These are phyloP conservation scores for Eragrostis nindensis DNA, from an alignment of 176 grass and related monocot species.

Conservation along the genomic window DNA sequence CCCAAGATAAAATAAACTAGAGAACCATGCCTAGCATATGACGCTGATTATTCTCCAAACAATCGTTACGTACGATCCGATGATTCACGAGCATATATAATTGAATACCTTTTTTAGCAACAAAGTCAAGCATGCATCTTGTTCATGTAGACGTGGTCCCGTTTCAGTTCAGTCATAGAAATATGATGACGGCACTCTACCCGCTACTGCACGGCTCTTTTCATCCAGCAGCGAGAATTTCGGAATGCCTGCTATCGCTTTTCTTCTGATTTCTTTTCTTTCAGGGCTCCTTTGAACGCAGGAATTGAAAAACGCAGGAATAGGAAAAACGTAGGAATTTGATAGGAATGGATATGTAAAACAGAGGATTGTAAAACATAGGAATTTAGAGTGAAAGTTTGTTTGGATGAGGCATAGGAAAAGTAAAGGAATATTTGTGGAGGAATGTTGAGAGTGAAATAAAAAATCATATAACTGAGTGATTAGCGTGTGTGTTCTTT, in stretches of 20 bases:
- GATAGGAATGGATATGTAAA: no score
- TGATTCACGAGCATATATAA: not conserved
- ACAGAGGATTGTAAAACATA: no score
- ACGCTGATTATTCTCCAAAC: constrained; percentile 25
- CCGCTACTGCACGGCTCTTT: constrained; percentile 27
- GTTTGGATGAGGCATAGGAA: no score
- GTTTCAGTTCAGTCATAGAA: constrained; percentile 37
- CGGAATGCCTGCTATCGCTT: not conserved
- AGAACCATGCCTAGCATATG: constrained; percentile 23
- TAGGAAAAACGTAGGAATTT: no score
- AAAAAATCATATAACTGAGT: no score
- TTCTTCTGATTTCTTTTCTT: not conserved
- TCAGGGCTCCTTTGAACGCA: no score
- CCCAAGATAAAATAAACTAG: constrained; percentile 28
- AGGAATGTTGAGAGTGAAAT: no score
- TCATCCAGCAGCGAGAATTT: not conserved
- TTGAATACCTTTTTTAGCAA: not conserved
- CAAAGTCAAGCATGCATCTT: constrained; percentile 46
- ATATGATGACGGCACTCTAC: constrained; percentile 11
- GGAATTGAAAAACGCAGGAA: no score
- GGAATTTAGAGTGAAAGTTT: no score
- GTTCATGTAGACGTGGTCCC: not conserved
- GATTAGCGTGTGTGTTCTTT: no score
- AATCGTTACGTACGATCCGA: constrained; percentile 18
- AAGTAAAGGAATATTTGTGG: no score